Evolutionary conservation across 129 eudicot species (phyloP).

Genomic region (Lactuca sativa): DNA sequence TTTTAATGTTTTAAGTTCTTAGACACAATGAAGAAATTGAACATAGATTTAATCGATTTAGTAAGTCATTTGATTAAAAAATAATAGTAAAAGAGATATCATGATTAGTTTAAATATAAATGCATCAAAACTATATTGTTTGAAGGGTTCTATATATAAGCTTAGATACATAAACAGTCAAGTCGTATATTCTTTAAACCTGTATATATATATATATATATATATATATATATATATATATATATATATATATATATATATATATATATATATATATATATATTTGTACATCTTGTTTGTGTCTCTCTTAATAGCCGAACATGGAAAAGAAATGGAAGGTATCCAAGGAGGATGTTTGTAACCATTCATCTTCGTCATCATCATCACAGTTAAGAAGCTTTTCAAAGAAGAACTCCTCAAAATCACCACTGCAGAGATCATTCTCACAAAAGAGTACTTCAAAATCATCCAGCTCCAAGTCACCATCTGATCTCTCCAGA

Average conservation of each 20-base stretch:
- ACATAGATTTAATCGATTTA: too few relatives aligned
- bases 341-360: slow-evolving; percentile 33
- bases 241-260: not conserved
- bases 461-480: slow-evolving; percentile 29
- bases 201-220: too few relatives aligned
- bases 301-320: slow-evolving; percentile 5
- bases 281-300: not conserved
- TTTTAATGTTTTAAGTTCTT: too few relatives aligned
- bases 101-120: too few relatives aligned
- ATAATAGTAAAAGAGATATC: too few relatives aligned
- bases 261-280: not conserved
- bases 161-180: too few relatives aligned
- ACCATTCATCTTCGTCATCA: slow-evolving; percentile 20
- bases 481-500: slow-evolving; percentile 27
- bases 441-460: slow-evolving; percentile 21
- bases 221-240: not conserved
- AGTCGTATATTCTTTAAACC: too few relatives aligned
- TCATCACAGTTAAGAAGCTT: slow-evolving; percentile 27
- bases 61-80: too few relatives aligned
- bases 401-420: slow-evolving; percentile 34
- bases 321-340: slow-evolving; percentile 49
- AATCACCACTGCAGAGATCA: slow-evolving; percentile 31
- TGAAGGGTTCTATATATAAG: too few relatives aligned
- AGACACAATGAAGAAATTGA: too few relatives aligned
- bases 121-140: too few relatives aligned